Base-by-base conservation (phyloP, 23 red algal genomes). In the Cyanidioschyzon merolae region DNA sequence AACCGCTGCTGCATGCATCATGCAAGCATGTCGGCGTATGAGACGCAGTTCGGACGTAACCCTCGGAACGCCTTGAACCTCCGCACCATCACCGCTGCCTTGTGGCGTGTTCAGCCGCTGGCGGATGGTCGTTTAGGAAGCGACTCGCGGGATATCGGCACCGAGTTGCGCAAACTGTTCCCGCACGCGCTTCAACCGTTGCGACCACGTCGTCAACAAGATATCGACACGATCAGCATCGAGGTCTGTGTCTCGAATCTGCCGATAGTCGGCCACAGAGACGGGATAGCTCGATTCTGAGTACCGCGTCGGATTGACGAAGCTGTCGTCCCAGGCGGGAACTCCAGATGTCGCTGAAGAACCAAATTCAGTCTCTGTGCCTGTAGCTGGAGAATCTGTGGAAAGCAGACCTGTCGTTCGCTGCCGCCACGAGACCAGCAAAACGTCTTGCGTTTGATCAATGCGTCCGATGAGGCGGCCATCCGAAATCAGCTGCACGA, bases 401-500 rank as follows among this genome's bases (percentile, higher is more conserved):
- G 45, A 54, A 54, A 21, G 45, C 45, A 21, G 7, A 7, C 21
- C 45, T 7, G 21, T 15, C 7, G 45, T 54, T 7, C 12, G 12
- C 21, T 21, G 45, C 21, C 21, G 7, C 45, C 45, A 54, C 12
- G 45, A 54, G 45, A 54, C 12, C 45, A 15, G 12, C 45, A 54
- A 54, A 54, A 54, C 21, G 21, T 21, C 45, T 21, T 21, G 45
- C 45, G 7, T 54, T 76, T 98, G 94, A 75, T 98, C 94, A 57
- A 98, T 98, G 12, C 76, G 82, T 3, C 94, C 94, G 58, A 39
- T 59, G 24, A 98, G 68, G 37, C 79, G 86, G 21, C 83, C 85
- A 71, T 98, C 94, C 50, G 91, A 79, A 40, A 98, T 98, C 63
- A 98, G 79, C 39, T 79, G 39, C 18, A 91, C 88, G 17, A 98